Conservation (phyloP, 2,329 filamentous ascomycete genomes). For the Alternaria sp. region DNA sequence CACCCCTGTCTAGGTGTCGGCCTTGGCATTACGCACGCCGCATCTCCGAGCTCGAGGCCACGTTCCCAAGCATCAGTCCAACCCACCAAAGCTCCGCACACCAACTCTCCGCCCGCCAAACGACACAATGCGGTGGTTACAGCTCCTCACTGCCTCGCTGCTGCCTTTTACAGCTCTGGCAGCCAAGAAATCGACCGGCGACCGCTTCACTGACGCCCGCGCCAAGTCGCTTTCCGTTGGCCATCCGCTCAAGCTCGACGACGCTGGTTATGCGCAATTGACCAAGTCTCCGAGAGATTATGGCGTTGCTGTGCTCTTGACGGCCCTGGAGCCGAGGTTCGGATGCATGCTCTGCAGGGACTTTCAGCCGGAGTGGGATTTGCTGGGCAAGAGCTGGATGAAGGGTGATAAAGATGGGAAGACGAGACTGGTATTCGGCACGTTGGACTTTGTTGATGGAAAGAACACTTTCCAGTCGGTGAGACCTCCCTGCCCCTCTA, state of each 20-base stretch:
- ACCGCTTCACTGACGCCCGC: slow-evolving; percentile 76
- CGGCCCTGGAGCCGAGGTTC: slow-evolving; percentile 81
- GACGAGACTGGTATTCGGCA: slow-evolving; percentile 77
- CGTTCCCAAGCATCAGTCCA: slow-evolving; percentile 36
- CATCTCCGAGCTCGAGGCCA: slow-evolving; percentile 36
- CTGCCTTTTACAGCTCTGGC: slow-evolving; percentile 66
- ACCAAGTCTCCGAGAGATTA: slow-evolving; percentile 84
- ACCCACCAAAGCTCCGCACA: slow-evolving; percentile 26
- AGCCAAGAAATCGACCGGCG: slow-evolving; percentile 66
- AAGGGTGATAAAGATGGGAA: slow-evolving; percentile 80
- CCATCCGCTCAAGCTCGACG: slow-evolving; percentile 76
- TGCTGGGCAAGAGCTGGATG: slow-evolving; percentile 84
- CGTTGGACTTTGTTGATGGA: slow-evolving; percentile 86
- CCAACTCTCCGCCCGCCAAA: slow-evolving; percentile 20
- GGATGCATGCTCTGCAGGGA: slow-evolving; percentile 86
- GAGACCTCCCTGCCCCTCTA: slow-evolving; percentile 31
- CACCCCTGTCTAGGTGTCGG: slow-evolving; percentile 21
- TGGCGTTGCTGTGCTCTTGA: slow-evolving; percentile 80
- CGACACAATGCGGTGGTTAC: slow-evolving; percentile 69
- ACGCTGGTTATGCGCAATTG: slow-evolving; percentile 75
- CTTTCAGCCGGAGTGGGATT: slow-evolving; percentile 93
- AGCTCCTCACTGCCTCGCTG: slow-evolving; percentile 67
- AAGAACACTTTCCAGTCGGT: slow-evolving; percentile 87
- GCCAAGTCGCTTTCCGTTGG: slow-evolving; percentile 68
- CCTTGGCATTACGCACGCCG: slow-evolving; percentile 40